Conservation (phyloP, 192 early-diverging fungal species). For the Blastocladiella britannica region DNA sequence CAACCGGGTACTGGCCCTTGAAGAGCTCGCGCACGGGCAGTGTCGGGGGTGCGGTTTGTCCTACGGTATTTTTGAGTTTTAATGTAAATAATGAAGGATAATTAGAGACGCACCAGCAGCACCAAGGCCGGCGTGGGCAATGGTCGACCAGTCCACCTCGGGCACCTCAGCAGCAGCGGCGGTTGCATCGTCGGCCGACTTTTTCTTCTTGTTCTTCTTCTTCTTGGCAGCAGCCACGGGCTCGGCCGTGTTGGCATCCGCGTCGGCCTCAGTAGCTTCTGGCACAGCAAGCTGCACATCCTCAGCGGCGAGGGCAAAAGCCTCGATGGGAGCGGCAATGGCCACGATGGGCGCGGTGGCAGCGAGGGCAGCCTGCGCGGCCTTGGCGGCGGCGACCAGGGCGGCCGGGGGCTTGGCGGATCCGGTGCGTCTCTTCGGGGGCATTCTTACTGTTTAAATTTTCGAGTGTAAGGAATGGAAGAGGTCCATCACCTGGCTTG, state of each 20-base stretch:
- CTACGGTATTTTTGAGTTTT: neutral
- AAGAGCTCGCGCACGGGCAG: conserved; percentile 67
- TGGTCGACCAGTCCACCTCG: neutral
- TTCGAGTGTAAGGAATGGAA: no score
- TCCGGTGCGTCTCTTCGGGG: neutral
- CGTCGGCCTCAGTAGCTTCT: conserved; percentile 7
- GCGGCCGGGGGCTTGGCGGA: neutral
- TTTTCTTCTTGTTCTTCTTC: conserved; percentile 32
- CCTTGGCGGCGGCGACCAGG: conserved; percentile 1
- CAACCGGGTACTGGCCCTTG: conserved; percentile 55
- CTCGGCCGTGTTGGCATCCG: neutral
- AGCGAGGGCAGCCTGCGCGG: neutral
- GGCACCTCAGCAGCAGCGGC: neutral
- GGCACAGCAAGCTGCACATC: conserved; percentile 3
- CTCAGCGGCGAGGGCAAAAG: conserved; percentile 2
- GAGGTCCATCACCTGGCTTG: neutral
- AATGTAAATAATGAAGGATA: no score
- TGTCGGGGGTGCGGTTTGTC: conserved; percentile 27
- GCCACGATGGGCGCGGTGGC: neutral
- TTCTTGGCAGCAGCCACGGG: conserved; percentile 11
- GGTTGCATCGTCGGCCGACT: conserved; percentile 6
- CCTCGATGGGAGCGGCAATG: conserved; percentile 1
- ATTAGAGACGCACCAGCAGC: neutral
- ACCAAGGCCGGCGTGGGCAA: conserved; percentile 3
- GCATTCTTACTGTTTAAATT: no score